Evolutionary conservation across 805 yeast genomes (phyloP).

Genomic region (Schwanniomyces sp.): DNA sequence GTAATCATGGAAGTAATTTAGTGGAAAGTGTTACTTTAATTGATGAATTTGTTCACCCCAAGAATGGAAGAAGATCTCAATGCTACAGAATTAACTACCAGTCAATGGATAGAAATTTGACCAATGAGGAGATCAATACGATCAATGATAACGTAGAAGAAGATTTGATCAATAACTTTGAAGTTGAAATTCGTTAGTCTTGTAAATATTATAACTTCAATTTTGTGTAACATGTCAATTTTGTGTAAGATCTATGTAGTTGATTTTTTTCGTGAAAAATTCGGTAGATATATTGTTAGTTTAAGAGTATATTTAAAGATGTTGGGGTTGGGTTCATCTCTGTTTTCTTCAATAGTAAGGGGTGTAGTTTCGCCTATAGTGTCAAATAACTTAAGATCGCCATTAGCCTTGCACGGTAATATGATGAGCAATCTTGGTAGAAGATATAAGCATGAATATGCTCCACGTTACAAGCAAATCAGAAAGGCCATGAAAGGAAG

Average conservation of each 20-base stretch:
- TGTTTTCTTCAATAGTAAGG: constrained; percentile 2
- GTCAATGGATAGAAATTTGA: constrained; percentile 90
- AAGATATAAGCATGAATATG: constrained; percentile 65
- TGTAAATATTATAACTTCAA: constrained; percentile 5
- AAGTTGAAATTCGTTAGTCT: constrained; percentile 53
- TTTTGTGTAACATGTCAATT: constrained; percentile 5
- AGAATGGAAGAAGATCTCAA: constrained; percentile 70
- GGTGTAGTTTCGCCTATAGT: neutral
- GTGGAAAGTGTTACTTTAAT: constrained; percentile 81
- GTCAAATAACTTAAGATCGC: neutral
- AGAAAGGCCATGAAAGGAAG: constrained; percentile 90
- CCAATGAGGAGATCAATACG: constrained; percentile 78
- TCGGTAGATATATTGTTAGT: neutral
- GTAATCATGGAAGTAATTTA: constrained; percentile 80
- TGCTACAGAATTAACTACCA: constrained; percentile 92
- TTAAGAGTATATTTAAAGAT: neutral
- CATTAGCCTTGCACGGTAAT: neutral
- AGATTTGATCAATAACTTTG: constrained; percentile 51
- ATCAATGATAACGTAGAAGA: constrained; percentile 66
- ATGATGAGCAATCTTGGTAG: neutral
- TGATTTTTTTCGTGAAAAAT: neutral
- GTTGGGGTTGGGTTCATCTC: constrained; percentile 7
- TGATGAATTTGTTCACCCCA: constrained; percentile 86
- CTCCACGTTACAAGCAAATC: constrained; percentile 69
- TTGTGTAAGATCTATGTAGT: neutral